A percentile compares a stretch with the other conserved stretches of the same genome.
phyloP scores from a whole-genome alignment of 768 basidiomycete genomes.

The Lactarius trivialis region DNA sequence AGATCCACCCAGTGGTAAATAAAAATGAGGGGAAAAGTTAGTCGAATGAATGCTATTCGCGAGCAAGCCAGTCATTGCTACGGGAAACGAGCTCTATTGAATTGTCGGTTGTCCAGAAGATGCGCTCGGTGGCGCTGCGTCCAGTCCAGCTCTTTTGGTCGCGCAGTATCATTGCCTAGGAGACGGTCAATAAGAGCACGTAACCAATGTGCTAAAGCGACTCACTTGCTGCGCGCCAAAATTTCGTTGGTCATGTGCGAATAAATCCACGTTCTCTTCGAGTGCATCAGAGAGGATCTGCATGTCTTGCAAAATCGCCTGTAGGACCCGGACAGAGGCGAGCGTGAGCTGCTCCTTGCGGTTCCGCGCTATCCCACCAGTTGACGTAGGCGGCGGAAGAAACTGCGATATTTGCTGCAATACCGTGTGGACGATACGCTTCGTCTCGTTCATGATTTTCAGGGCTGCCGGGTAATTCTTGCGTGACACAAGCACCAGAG shows the following conservation, averaged over 20 bases:
- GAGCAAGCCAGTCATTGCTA: constrained; percentile 80
- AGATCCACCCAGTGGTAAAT: constrained; percentile 13
- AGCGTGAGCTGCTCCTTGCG: constrained; percentile 73
- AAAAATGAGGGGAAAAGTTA: not conserved
- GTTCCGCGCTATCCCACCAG: constrained; percentile 50
- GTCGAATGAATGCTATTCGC: constrained; percentile 39
- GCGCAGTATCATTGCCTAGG: constrained; percentile 88
- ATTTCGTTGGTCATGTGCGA: constrained; percentile 90
- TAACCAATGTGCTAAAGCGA: constrained; percentile 11
- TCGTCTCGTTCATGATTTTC: constrained; percentile 86
- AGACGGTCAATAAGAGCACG: constrained; percentile 2
- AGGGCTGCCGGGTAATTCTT: constrained; percentile 88
- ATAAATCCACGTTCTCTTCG: constrained; percentile 85
- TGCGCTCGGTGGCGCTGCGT: constrained; percentile 80
- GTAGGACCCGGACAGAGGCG: constrained; percentile 70
- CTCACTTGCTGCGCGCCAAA: constrained; percentile 94
- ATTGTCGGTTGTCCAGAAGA: constrained; percentile 92
- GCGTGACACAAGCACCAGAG: constrained; percentile 84
- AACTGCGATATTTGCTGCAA: constrained; percentile 75
- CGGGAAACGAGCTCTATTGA: constrained; percentile 81
- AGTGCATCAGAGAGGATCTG: constrained; percentile 81
- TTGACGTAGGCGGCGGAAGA: constrained; percentile 48
- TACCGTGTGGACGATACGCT: constrained; percentile 87
- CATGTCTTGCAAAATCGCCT: constrained; percentile 81
- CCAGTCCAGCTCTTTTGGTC: constrained; percentile 96